Evolutionary conservation across 1,284 basidiomycete species (phyloP), one percentile per base, ranked within the genome.

Genomic region (Rhodofomes roseus): DNA sequence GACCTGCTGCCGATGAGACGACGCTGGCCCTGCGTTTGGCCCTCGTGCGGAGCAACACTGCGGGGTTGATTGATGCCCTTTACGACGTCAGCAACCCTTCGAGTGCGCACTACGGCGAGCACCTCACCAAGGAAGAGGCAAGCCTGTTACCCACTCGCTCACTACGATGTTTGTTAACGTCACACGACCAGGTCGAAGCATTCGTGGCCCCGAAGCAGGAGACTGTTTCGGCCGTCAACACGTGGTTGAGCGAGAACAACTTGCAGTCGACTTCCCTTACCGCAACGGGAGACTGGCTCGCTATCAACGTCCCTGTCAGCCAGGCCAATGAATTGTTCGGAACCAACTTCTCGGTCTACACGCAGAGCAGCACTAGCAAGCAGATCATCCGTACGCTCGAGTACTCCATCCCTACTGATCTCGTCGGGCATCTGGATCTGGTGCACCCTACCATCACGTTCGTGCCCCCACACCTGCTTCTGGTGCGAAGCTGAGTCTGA

Each of bases 241-340:
- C 69, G 34, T 79, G 74, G 73, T 66, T 79, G 7, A 56, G 67
- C 6, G 64, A 63, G 18, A 70, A 77, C 60, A 69, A 67, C 22
- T 63, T 77, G 31, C 69, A 67, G 16, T 64, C 77, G 31, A 69
- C 59, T 22, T 62, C 71, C 14, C 60, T 60, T 52, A 62, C 68
- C n/a, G 67, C 71, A 55, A 71, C 68, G 55, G 75, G 74, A 6
- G 76, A 79, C 62, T 79, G 76, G 76, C 56, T 78, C n/a, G 54
- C 65, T 7, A 67, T 79, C 61, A 63, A 67, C 1, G 63, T 74
- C 20, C 68, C 75, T 7, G 67, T 76, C 31, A 63, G 66, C 52
- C 67, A 75, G 58, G 77, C 76, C 9, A 76, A 70, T 60, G 56
- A 63, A 44, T 61, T 79, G 12, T 63, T 79, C 39, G 64, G 68